Base-by-base conservation (phyloP, 805 yeast species). In the Wickerhamiella shivajii region DNA sequence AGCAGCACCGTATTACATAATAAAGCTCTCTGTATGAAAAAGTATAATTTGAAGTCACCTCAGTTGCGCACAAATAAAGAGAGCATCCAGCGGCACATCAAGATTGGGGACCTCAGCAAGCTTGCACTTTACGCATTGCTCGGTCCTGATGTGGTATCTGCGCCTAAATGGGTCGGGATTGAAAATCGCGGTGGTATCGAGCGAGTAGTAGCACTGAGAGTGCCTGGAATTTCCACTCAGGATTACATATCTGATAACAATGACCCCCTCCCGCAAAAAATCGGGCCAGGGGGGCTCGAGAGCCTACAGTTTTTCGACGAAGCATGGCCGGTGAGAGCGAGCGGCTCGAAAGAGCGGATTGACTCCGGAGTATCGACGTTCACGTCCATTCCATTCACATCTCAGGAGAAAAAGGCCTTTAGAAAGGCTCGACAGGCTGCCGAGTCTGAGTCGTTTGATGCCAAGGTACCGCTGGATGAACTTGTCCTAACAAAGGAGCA, bases 291-390 rank as follows among this genome's bases (percentile, higher is more conserved):
- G 2, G 39, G 19, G 39, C 51, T 63, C 30, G 33, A 52, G 2
- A 58, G 60, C 32, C 52, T 72, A 31, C 36, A 52, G 3, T 40
- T 53, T 2, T 76, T 74, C 44, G 46, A 52, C 0, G 43, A 56
- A 19, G 46, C 62, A 9, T 51, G 73, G 31, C 76, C 76, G 0
- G 54, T 76, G 2, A 47, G 53, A 18, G 61, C 74, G 5, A 92
- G 93, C 0, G 94, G 93, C 0, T 65, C 71, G 3, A 66, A 65
- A 41, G 70, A 64, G 26, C 62, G 67, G 7, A 50, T 71, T 22
- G 71, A 59, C 46, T 74, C 73, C 30, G 66, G 71, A 11, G 59
- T 66, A 34, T 64, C 62, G 27, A 62, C 78, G 2, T 63, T 83
- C 28, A 57, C 71, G 11, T 64, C 64, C 34, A 61, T 67, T n/a